Conservation (phyloP, 371 early-diverging fungal species). For the Parasitella parasitica region DNA sequence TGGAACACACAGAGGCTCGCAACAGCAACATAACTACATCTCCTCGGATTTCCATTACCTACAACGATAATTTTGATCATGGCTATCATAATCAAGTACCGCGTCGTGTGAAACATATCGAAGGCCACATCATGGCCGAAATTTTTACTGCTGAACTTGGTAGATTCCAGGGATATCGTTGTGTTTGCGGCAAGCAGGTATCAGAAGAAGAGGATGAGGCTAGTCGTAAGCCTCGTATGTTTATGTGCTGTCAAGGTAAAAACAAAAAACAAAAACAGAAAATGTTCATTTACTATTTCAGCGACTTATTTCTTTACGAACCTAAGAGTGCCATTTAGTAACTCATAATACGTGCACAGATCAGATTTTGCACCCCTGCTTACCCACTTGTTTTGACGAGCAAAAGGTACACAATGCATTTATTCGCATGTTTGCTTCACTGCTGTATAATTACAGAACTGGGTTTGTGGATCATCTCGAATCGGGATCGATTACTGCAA, state of each 20-base stretch:
- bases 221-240: slow-evolving; percentile 18
- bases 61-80: slow-evolving; percentile 13
- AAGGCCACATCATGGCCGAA: slow-evolving; percentile 47
- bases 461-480: slow-evolving; percentile 46
- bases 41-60: background rate
- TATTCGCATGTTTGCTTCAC: slow-evolving; percentile 75
- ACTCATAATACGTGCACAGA: slow-evolving; percentile 60
- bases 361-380: slow-evolving; percentile 57
- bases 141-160: slow-evolving; percentile 37
- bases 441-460: slow-evolving; percentile 71
- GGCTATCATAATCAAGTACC: slow-evolving; percentile 20
- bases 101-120: slow-evolving; percentile 40
- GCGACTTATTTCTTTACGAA: no score
- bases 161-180: slow-evolving; percentile 40
- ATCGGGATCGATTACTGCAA: slow-evolving; percentile 4
- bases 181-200: slow-evolving; percentile 44
- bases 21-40: background rate
- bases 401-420: slow-evolving; percentile 68
- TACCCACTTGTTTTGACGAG: slow-evolving; percentile 70
- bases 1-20: background rate
- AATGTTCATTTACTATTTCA: no score
- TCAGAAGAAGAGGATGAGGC: slow-evolving; percentile 15
- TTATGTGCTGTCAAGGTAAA: slow-evolving; percentile 48
- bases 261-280: no score
- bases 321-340: slow-evolving; percentile 57